Base-by-base conservation (phyloP, 805 yeast genomes). In the Ogataea pini region DNA sequence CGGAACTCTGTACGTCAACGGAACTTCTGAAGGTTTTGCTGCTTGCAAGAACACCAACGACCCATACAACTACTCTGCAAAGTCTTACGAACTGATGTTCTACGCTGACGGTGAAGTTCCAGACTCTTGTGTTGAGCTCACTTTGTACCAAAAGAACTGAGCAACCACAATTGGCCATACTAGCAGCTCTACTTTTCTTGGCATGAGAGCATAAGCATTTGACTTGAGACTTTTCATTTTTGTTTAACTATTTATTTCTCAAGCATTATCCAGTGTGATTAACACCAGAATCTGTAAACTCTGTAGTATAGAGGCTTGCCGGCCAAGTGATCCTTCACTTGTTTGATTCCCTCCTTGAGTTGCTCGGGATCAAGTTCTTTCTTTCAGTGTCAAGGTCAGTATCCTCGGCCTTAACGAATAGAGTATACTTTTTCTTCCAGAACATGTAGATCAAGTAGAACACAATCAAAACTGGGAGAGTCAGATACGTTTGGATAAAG, bases 401-500 rank as follows among this genome's bases (percentile, higher is more conserved):
- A 27, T 77, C 76, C 43, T 64, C 46, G 13, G 36, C 33, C 12
- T 19, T 18, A 28, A 42, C 18, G 19, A 12, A 32, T 7, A 42
- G 13, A 28, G 36, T 33, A 18, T n/a, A 33, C 4, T 72, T 73
- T 29, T 47, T 52, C 44, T 67, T 67, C 70, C 72, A 73, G 17
- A 62, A 31, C 38, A 54, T 49, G 49, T 61, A 64, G 7, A 49
- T 47, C 31, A 56, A 14, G 39, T 58, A 83, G 64, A 78, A 76
- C 3, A 65, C 75, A 27, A 84, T 24, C 31, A 82, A 72, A 46
- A 85, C 73, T 13, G 86, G 86, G 44, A 73, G 68, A 7, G 86
- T 78, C 53, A 86, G 69, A 63, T 81, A 85, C 13, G 77, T 69
- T 57, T 75, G 69, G 71, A 86, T 86, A 73, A 86, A 86, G 36